A percentile compares a stretch with the other conserved stretches of the same genome.
phyloP scores from a whole-genome alignment of 2,329 filamentous ascomycete species.

The Stagonosporopsis chrysanthemi region DNA sequence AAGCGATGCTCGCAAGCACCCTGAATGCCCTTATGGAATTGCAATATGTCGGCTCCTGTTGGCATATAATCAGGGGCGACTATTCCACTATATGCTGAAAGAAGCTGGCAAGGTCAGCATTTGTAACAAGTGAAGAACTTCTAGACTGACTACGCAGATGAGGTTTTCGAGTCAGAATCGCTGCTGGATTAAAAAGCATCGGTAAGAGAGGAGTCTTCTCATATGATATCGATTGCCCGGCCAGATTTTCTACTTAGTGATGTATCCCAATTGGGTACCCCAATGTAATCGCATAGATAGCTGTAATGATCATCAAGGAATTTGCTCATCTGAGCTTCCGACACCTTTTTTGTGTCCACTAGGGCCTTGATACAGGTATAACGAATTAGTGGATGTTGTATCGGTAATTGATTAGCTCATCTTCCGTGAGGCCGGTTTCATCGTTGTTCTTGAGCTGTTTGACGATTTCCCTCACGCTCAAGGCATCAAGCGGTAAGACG shows the following conservation, averaged over 20 bases:
- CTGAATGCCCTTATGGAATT: neutral
- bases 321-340: neutral
- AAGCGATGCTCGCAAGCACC: neutral
- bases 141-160: neutral
- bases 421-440: constrained; percentile 1
- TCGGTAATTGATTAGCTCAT: constrained; percentile 1
- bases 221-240: neutral
- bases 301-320: neutral
- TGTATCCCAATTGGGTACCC: neutral
- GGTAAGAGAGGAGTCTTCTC: neutral
- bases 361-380: neutral
- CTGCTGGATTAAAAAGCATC: neutral
- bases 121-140: neutral
- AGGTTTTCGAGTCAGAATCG: neutral
- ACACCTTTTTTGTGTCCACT: neutral
- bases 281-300: neutral
- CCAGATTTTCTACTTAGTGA: neutral
- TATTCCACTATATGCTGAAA: neutral
- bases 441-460: constrained; percentile 1
- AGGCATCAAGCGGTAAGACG: constrained; percentile 5
- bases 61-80: neutral
- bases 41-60: constrained; percentile 1
- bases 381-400: constrained; percentile 2
- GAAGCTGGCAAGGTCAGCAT: neutral
- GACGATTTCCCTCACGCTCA: constrained; percentile 1